Evolutionary conservation across 1,284 basidiomycete genomes (phyloP), one percentile per base, ranked within the genome.

Genomic region (Phlebopus sp.): DNA sequence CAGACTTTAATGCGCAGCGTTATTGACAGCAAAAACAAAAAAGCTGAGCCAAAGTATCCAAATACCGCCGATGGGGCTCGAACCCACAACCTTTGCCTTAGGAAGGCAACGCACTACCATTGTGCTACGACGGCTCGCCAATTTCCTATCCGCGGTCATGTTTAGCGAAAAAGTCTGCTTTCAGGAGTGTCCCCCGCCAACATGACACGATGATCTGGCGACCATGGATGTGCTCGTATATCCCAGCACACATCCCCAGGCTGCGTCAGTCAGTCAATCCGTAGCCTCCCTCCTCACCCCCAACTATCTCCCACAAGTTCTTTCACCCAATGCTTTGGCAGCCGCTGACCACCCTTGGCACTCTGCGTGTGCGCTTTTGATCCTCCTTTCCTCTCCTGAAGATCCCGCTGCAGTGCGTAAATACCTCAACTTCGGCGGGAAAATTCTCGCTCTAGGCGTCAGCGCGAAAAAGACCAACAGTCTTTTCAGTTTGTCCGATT

Each of bases 201-300:
- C n/a, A n/a, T n/a, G n/a, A n/a, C n/a, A n/a, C n/a, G n/a, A n/a
- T n/a, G n/a, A n/a, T n/a, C 1, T 11, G 13, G 19, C 18, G 5
- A 11, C 48, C 46, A 87, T 90, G 84, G 84, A 92, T 69, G 86
- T 93, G 15, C 78, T 93, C 48, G 79, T 92, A 36, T 92, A 91
- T 66, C 75, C 85, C 38, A 87, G 85, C 3, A 81, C 86, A 18
- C 85, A 90, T 46, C 15, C 72, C 77, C 21, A 75, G 75, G 37
- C 87, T 2, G 67, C 84, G 30, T 71, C 76, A 2, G 72, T 83
- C 57, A 76, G 80, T 2, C 64, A 84, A 30, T 62, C 73, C 1
- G 77, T 94, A 27, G 75, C 77, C 30, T 68, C 76, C 6, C 62
- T 86, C 27, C 78, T 93, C 13, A 59, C 75, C 7, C 85, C 90